These are phyloP conservation scores for Aphanocladium album DNA, from an alignment of 2,329 filamentous ascomycete genomes.

Conservation along the genomic window DNA sequence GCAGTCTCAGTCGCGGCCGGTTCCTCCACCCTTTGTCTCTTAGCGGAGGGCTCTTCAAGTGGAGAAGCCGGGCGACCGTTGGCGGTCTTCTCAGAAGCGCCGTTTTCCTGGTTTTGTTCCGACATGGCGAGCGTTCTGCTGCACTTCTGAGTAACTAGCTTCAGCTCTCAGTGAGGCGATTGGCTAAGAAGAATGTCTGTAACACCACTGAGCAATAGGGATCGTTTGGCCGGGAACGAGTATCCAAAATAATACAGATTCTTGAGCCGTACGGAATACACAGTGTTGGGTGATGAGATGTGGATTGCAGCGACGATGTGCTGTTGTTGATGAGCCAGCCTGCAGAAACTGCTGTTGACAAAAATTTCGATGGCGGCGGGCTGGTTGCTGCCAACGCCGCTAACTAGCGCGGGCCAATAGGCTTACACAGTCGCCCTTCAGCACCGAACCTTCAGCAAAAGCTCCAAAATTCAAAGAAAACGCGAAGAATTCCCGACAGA, in stretches of 20 bases:
- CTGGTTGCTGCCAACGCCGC: neutral
- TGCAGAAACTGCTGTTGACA: neutral
- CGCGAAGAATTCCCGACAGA: no score
- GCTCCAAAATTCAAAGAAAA: no score
- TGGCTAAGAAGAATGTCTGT: neutral
- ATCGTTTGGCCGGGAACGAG: neutral
- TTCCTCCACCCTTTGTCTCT: conserved; percentile 53
- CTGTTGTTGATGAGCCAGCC: neutral
- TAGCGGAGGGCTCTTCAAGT: conserved; percentile 42
- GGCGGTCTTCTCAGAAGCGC: neutral
- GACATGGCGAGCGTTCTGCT: conserved; percentile 20
- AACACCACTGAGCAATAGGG: neutral
- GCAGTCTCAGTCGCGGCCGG: conserved; percentile 17
- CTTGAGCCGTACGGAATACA: no score
- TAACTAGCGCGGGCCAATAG: conserved; percentile 10
- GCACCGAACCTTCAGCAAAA: neutral
- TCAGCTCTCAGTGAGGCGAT: neutral
- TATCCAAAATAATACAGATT: neutral
- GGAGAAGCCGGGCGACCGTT: conserved; percentile 2
- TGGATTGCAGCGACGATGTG: neutral
- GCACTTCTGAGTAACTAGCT: neutral
- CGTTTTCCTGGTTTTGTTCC: conserved; percentile 16
- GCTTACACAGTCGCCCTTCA: conserved; percentile 8
- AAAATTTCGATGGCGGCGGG: conserved; percentile 7
- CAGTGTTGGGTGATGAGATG: neutral